Base-by-base conservation (phyloP, 306 rosid genomes). In the Oxytropis ochrocephala region DNA sequence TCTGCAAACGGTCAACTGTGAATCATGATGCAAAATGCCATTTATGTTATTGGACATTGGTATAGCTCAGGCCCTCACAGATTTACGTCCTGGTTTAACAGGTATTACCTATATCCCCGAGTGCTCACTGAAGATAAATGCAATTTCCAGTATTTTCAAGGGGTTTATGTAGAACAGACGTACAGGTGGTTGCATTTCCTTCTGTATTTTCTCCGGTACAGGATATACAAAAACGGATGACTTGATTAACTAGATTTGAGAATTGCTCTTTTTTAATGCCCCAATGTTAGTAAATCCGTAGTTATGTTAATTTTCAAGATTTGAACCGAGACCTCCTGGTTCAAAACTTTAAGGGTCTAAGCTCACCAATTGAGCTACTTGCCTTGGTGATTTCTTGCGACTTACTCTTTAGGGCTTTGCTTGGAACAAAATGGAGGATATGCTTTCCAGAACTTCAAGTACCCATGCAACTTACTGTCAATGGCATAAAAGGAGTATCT, bases 61-160 rank as follows among this genome's bases (percentile, higher is more conserved):
- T 30, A n/a, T 32, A 32, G 68, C 18, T 54, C 39, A n/a, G 29
- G 59, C 67, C 75, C 79, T 62, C 49, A 54, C 30, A 46, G 53
- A 43, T 47, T 33, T 42, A 32, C 36, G 10, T 75, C 76, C 63
- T 78, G 82, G 60, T 77, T 66, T 56, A 49, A 72, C 91, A 91
- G 99, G 99, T 77, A 71, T 79, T 75, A 72, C 92, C 29, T 95
- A 89, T 64, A 80, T 81, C 66, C 97, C 97, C 2, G 95, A 91
- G 81, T 66, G 80, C 74, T 72, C 95, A 2, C 77, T 91, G 71
- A 83, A 79, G 88, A 89, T 91, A 67, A 85, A 85, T 38, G 89
- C 99, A 67, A 89, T 87, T 65, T 85, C 96, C 80, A 77, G 95
- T 84, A 80, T 85, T 72, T 88, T 87, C 44, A 71, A 87, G 3